phyloP scores from a whole-genome alignment of 2,329 filamentous ascomycete species.

The Sclerotinia spermophila region DNA sequence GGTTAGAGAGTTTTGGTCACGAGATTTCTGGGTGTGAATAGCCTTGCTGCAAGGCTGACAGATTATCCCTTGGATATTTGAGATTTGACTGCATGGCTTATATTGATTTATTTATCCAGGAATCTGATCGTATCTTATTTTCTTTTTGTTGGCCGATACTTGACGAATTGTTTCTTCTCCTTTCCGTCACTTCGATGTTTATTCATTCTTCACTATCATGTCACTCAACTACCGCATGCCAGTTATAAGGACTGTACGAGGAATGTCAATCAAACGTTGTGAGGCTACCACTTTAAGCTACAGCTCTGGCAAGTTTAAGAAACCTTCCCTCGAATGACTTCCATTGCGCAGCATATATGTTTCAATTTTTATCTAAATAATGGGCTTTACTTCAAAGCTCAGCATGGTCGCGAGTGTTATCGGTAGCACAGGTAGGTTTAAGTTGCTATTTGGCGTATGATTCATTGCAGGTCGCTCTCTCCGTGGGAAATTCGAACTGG shows the following conservation, averaged over 20 bases:
- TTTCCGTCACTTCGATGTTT: background rate
- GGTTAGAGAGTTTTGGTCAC: background rate
- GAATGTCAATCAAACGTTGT: background rate
- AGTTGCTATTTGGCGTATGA: background rate
- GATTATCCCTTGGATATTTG: fast-evolving
- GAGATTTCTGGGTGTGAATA: background rate
- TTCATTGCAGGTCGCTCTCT: background rate
- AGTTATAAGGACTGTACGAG: background rate
- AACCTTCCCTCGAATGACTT: fast-evolving
- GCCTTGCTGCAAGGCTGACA: background rate
- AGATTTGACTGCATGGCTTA: background rate
- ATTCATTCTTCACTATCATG: background rate
- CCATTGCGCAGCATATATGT: background rate
- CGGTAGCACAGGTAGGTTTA: background rate
- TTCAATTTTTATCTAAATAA: background rate
- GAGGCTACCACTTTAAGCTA: background rate
- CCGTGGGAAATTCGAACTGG: background rate
- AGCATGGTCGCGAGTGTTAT: background rate
- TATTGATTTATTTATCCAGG: too few relatives aligned
- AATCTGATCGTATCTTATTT: background rate
- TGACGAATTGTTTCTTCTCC: background rate
- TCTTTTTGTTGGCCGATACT: background rate
- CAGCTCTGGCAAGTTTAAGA: background rate
- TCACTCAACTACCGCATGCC: background rate
- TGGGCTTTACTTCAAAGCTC: background rate